Evolutionary conservation across 108 stramenopile species (phyloP), one percentile per base, ranked within the genome.

Genomic region (Skeletonema potamos): DNA sequence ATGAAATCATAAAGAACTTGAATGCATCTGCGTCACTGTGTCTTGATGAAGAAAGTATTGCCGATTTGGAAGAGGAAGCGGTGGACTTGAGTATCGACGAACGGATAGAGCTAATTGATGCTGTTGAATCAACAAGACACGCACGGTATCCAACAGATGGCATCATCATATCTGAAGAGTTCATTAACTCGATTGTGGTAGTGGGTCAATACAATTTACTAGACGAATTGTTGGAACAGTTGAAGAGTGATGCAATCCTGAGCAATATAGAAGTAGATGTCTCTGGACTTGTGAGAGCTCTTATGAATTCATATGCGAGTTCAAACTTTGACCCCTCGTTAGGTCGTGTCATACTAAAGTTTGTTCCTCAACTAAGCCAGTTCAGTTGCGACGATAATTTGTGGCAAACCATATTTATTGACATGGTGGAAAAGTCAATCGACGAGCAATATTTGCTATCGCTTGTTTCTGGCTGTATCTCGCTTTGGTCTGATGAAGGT

Each of bases 331-430:
- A 72, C 18, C 26, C 2, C 30, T 13, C 36, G 33, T 41, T 72
- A 17, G 62, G 28, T n/a, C 54, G 71, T 17, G 30, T 66, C 13
- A 46, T 89, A 27, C 36, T 90, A 2, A 87, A 84, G 56, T 90
- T 85, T 83, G 75, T 86, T 57, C 86, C 89, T 6, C 28, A 43
- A 18, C 70, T 89, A n/a, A 75, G 76, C 0, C 62, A 73, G 30
- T n/a, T 28, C 11, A 30, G 33, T 8, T 78, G 85, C 12, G 72
- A 82, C 12, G 51, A 81, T 28, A 56, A 64, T 18, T 70, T 85
- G 12, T 86, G 86, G 85, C 68, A 51, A 13, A 20, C 72, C 0
- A 20, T 86, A 0, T 82, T 89, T 30, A 44, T 74, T 61, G 39
- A 73, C 54, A 58, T 57, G 13, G 46, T 65, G 33, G 76, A 70